Percentiles rank a stretch among this genome's conserved stretches.
Conservation (phyloP, 2,329 filamentous ascomycete genomes). For the Mariannaea sp. region DNA sequence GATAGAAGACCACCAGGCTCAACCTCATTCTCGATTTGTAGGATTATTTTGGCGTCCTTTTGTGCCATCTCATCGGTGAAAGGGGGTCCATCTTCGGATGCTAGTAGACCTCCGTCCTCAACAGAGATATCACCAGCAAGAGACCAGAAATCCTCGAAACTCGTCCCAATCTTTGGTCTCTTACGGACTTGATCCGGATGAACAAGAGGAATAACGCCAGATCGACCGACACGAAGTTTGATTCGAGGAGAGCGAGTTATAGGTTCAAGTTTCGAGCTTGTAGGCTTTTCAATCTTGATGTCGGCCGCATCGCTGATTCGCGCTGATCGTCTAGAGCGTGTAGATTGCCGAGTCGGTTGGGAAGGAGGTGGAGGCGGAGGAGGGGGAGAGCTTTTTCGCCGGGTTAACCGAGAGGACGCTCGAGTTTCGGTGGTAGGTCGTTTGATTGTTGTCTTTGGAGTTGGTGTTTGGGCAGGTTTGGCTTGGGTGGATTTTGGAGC, state of each 20-base stretch:
- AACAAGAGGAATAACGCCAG: slow-evolving; percentile 57
- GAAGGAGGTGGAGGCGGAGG: slow-evolving; percentile 49
- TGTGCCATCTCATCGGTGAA: slow-evolving; percentile 66
- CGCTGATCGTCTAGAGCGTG: slow-evolving; percentile 50
- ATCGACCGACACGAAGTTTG: slow-evolving; percentile 50
- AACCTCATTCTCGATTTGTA: slow-evolving; percentile 73
- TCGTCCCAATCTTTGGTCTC: slow-evolving; percentile 57
- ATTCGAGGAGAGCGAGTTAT: slow-evolving; percentile 51
- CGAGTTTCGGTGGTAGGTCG: slow-evolving; percentile 38
- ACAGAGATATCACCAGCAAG: slow-evolving; percentile 57
- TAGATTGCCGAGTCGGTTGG: slow-evolving; percentile 46
- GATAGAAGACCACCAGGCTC: slow-evolving; percentile 78
- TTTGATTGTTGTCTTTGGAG: slow-evolving; percentile 40
- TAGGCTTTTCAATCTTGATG: slow-evolving; percentile 18
- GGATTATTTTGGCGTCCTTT: slow-evolving; percentile 71
- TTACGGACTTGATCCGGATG: slow-evolving; percentile 63
- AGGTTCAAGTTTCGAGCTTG: slow-evolving; percentile 27
- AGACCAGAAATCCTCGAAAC: slow-evolving; percentile 62
- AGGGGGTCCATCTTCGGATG: slow-evolving; percentile 58
- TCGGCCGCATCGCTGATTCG: slow-evolving; percentile 43
- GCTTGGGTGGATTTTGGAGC: slow-evolving; percentile 32
- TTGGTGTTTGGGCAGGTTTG: slow-evolving; percentile 32
- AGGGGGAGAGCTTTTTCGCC: slow-evolving; percentile 50
- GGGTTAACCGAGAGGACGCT: slow-evolving; percentile 41
- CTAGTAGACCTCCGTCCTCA: slow-evolving; percentile 61